Base-by-base conservation (phyloP, 2,329 filamentous ascomycete species). In the Pseudocercospora pini-densiflorae region DNA sequence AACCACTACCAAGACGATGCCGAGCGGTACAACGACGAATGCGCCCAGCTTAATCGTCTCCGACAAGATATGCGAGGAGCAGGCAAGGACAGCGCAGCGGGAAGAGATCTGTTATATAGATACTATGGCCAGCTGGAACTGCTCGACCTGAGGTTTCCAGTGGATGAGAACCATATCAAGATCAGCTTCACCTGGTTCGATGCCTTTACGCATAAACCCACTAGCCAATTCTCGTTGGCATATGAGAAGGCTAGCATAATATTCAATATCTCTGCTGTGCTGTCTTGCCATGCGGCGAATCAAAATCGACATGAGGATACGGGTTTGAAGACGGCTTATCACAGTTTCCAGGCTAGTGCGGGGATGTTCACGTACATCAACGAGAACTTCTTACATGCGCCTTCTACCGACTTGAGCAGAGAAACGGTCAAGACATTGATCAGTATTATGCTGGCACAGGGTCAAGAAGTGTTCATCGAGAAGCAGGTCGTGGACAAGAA, bases 311-410 rank as follows among this genome's bases (percentile, higher is more conserved):
- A 92, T 70, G 94, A 98, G 77, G 95, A 99, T 76, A 87, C 91
- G 5, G 94, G 94, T 36, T 87, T 98, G 77, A 99, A 99, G 82
- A 94, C 93, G 14, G 93, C 95, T 19, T 99, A 98, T 78, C 94
- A 99, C 80, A 97, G 94, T 21, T 98, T 98, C 82, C 95, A 99
- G 80, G 95, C 95, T 47, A 94, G 94, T 7, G 95, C 95, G 9
- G 95, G 95, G 82, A 99, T 99, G 95, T 99, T 98, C 80, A 98
- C 94, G 61, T 99, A 99, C 76, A 99, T 99, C 83, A 99, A 99
- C 80, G 95, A 99, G 81, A 99, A 99, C 82, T 99, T 99, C 78
- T 84, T 99, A 40, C 95, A 99, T 76, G 95, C 95, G 1, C 95
- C 96, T 0, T 97, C 94, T 8, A 94, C 92, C n/a, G 95, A 99